Percentiles rank a stretch among this genome's conserved stretches.
phyloP scores from a whole-genome alignment of 306 rosid genomes.

The Betula pendula region DNA sequence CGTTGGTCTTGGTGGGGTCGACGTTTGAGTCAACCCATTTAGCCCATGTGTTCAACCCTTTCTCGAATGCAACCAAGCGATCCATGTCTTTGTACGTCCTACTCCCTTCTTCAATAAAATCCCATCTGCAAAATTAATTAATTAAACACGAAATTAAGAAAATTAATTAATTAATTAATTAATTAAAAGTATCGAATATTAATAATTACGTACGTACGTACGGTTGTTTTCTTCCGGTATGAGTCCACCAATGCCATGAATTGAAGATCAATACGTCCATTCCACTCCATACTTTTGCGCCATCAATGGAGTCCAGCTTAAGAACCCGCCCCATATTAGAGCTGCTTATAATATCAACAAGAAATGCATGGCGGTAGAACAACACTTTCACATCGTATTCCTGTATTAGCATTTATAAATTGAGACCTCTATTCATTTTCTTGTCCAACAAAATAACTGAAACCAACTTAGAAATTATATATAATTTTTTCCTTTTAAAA shows the following conservation, averaged over 20 bases:
- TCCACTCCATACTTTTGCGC: slow-evolving; percentile 35
- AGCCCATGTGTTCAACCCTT: slow-evolving; percentile 75
- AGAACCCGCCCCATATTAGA: slow-evolving; percentile 29
- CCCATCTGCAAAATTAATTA: slow-evolving; percentile 63
- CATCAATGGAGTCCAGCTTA: slow-evolving; percentile 36
- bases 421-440: too few relatives aligned
- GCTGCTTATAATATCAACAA: slow-evolving; percentile 37
- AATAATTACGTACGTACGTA: too few relatives aligned
- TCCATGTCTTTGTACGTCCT: slow-evolving; percentile 48
- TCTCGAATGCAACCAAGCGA: slow-evolving; percentile 69
- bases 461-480: too few relatives aligned
- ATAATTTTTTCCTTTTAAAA: too few relatives aligned
- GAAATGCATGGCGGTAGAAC: slow-evolving; percentile 42
- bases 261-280: slow-evolving; percentile 42
- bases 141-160: too few relatives aligned
- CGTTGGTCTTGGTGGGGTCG: slow-evolving; percentile 43
- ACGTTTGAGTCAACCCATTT: slow-evolving; percentile 59
- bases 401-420: too few relatives aligned
- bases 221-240: slow-evolving; percentile 49
- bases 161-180: too few relatives aligned
- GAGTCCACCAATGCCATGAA: slow-evolving; percentile 64
- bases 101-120: slow-evolving; percentile 51
- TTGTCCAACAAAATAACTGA: too few relatives aligned
- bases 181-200: too few relatives aligned
- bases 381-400: slow-evolving; percentile 31